Base-by-base conservation (phyloP, 768 basidiomycete species). In the Psilocybe azurescens region DNA sequence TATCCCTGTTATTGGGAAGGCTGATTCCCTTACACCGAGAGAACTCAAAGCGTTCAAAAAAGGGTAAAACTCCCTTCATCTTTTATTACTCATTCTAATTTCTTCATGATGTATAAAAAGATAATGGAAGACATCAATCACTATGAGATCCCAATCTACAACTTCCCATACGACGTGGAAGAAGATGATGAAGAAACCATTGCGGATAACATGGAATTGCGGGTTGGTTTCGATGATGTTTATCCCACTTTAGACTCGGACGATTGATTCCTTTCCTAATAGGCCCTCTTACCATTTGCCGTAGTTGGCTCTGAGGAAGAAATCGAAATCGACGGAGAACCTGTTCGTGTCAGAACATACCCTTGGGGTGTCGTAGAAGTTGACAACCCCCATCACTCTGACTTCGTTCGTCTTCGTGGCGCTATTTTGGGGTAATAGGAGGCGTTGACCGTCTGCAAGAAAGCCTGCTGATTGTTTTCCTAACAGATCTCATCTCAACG, bases 101-200 rank as follows among this genome's bases (percentile, higher is more conserved):
- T 0, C 20, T 28, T 39, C 52, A n/a, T 59, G 10, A 48, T 49
- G 5, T 41, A 18, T 24, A 29, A 36, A 18, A 62, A 93, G 91
- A 87, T 95, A 62, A 94, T 94, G 91, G 94, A 97, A 74, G 94
- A 97, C 68, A 95, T 97, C 67, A 89, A 91, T 68, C 81, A 93
- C 79, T 94, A 94, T 75, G 85, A 88, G 60, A 95, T 96, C 66
- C 93, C 93, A 1, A 87, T 95, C 51, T 95, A 95, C 80, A 95
- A 95, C 81, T 96, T 96, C 85, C 94, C 94, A 0, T 96, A 94
- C 74, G 94, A 95, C 68, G 85, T 90, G 3, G 94, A 97, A 69
- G 94, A 97, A 75, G 94, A 97, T 67, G 94, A 96, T 69, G 91
- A 94, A 71, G 94, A 95, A 50, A 95, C 94, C 5, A 91, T 97